phyloP scores from a whole-genome alignment of 495 filamentous ascomycete species.

The Friedmanniomyces endolithicus region DNA sequence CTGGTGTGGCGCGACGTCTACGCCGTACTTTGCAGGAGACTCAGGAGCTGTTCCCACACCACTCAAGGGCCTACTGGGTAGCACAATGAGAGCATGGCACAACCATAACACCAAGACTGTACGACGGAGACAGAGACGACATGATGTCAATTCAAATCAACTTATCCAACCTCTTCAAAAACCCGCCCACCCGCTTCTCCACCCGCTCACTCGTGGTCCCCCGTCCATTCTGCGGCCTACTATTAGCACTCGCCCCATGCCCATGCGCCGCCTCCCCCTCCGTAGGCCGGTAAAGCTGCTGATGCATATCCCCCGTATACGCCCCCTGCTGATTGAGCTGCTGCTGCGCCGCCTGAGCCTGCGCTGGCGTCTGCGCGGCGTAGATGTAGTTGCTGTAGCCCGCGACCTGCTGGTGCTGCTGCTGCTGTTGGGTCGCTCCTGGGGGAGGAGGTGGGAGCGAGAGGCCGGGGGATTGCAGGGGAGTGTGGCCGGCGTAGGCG shows the following conservation, averaged over 20 bases:
- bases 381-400: constrained; percentile 24
- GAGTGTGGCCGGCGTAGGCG: constrained; percentile 6
- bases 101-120: too few relatives aligned
- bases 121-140: too few relatives aligned
- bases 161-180: constrained; percentile 86
- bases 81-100: too few relatives aligned
- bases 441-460: constrained; percentile 12
- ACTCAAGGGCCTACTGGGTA: too few relatives aligned
- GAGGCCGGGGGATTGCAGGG: constrained; percentile 20
- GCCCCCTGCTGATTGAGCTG: constrained; percentile 30
- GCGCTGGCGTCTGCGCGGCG: not conserved
- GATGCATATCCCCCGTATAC: constrained; percentile 50
- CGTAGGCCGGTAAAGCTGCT: constrained; percentile 65
- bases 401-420: constrained; percentile 6
- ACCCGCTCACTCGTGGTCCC: constrained; percentile 49
- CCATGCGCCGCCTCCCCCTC: constrained; percentile 43
- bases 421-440: constrained; percentile 16
- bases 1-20: too few relatives aligned
- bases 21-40: too few relatives aligned
- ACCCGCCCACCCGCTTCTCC: constrained; percentile 65
- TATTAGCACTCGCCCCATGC: constrained; percentile 34
- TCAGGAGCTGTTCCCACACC: too few relatives aligned
- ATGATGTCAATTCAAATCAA: too few relatives aligned
- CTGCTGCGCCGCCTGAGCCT: constrained; percentile 19
- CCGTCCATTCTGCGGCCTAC: constrained; percentile 28